Percentiles rank a stretch among this genome's conserved stretches.
Evolutionary conservation across 1,284 basidiomycete species (phyloP).

Genomic region (Fomitopsis palustris): DNA sequence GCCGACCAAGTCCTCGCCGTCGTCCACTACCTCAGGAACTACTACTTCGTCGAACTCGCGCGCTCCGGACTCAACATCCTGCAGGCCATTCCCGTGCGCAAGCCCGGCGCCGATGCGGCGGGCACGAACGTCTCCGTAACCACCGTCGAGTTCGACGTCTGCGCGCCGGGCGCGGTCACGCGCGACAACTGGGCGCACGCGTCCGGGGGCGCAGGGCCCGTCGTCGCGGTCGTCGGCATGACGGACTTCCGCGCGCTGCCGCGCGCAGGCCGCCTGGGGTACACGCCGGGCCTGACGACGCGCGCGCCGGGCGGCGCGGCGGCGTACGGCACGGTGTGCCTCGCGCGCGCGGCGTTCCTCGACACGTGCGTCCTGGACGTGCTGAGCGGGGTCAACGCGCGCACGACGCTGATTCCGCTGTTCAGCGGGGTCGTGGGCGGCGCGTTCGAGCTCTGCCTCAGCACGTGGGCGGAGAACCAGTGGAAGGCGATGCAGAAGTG

Average conservation of each 20-base stretch:
- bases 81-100: conserved; percentile 28
- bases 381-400: conserved; percentile 25
- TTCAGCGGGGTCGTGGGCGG: conserved; percentile 24
- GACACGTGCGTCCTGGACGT: conserved; percentile 23
- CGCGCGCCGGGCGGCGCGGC: conserved; percentile 13
- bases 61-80: conserved; percentile 26
- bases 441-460: conserved; percentile 21
- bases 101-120: conserved; percentile 6
- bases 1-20: conserved; percentile 26
- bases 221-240: conserved; percentile 28
- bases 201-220: conserved; percentile 16
- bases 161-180: conserved; percentile 17
- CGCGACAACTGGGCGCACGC: conserved; percentile 20
- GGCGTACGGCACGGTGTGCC: conserved; percentile 26
- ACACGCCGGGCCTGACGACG: conserved; percentile 22
- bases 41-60: conserved; percentile 28
- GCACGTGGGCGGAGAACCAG: conserved; percentile 24
- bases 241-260: conserved; percentile 20
- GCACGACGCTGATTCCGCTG: conserved; percentile 29
- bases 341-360: conserved; percentile 26
- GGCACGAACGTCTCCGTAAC: conserved; percentile 24
- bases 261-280: conserved; percentile 14
- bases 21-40: conserved; percentile 24
- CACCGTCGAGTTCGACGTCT: conserved; percentile 25
- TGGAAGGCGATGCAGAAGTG: conserved; percentile 19